phyloP scores from a whole-genome alignment of 768 basidiomycete genomes.

The Suillus placidus region DNA sequence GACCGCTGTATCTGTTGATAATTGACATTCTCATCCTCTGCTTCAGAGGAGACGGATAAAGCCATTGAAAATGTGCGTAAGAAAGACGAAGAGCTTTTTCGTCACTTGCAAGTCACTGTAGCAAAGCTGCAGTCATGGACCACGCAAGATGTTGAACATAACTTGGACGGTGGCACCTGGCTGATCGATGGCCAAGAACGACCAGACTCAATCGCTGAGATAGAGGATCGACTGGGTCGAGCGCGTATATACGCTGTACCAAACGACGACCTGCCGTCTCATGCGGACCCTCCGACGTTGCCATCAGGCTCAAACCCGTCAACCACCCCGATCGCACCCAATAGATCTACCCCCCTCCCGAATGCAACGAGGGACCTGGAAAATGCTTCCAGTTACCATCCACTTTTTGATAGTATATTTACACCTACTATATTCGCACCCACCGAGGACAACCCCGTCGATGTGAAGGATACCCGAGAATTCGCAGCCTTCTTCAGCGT shows the following conservation, averaged over 20 bases:
- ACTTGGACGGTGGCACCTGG: slow-evolving; percentile 1
- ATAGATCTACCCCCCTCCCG: background rate
- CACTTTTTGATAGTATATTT: background rate
- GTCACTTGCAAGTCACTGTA: background rate
- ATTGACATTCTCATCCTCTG: background rate
- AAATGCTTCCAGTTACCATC: background rate
- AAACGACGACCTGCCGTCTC: background rate
- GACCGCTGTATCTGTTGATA: background rate
- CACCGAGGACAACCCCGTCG: background rate
- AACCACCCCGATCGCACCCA: background rate
- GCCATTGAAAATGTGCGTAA: background rate
- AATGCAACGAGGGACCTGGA: background rate
- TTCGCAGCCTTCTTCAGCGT: slow-evolving; percentile 14
- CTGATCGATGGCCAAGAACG: background rate
- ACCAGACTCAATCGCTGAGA: background rate
- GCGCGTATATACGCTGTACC: background rate
- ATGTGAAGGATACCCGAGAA: slow-evolving; percentile 6
- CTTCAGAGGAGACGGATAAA: background rate
- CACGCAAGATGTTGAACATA: background rate
- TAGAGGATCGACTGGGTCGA: background rate
- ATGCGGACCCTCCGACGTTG: background rate
- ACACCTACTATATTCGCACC: background rate
- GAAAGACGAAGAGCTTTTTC: background rate
- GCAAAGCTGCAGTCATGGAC: background rate
- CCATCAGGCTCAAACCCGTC: background rate